Base-by-base conservation (phyloP, 2,329 filamentous ascomycete species). In the Fusarium domesticum region DNA sequence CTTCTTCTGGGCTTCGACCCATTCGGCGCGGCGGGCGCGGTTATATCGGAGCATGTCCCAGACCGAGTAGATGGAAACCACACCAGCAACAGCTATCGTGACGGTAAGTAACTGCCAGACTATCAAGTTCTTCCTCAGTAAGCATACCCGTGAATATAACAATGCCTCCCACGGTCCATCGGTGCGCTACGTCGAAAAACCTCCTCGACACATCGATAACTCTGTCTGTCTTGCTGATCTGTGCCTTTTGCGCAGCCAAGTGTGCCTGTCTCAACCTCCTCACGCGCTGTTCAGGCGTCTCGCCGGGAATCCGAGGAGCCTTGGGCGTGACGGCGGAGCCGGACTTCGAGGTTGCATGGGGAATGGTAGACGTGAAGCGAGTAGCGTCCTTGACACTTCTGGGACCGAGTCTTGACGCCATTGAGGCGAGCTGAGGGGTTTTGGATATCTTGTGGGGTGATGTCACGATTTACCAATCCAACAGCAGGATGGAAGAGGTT, bases 301-400 rank as follows among this genome's bases (percentile, higher is more conserved):
- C 84, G 50, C 70, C 65, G 44, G 66, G 59, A 40, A 64, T 55
- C 48, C 62, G 57, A 53, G 62, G 56, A 46, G 59, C 56, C 49
- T 62, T 54, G 42, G 56, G 47, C 20, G 52, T 47, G 18, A 70
- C 66, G 31, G 64, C 61, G 41, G 66, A 59, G 19, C 69, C 65
- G 43, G 75, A 67, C 64, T 86, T 87, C 55, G 81, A 80, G 53
- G 77, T 77, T 58, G 85, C 87, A 69, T 89, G 86, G 40, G 71
- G 70, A 46, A 71, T 70, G 45, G 70, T 72, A 43, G 70, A 72
- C 28, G 70, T 73, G 64, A 73, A 93, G 63, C 87, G 84, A 60
- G 88, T 93, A 56, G 88, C 87, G 66, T 91, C 87, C 59, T 80
- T 81, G 64, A 87, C 83, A 70, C 81, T 87, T 64, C 85, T 84